These are phyloP conservation scores for Limonium bicolor DNA, from an alignment of 148 eudicot genomes.

Conservation along the genomic window DNA sequence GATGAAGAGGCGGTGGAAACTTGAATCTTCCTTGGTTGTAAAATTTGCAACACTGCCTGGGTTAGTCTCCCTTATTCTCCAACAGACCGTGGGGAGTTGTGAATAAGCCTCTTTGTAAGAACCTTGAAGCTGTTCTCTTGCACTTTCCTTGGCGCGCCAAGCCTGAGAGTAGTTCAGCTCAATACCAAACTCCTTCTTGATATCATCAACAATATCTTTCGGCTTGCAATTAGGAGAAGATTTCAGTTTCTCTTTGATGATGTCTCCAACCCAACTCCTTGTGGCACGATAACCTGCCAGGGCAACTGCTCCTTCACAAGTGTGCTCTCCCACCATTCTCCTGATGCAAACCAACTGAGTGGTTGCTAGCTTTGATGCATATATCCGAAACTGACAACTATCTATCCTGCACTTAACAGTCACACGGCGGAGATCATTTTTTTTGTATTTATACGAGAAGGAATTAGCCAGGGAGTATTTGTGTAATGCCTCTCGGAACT, in stretches of 20 bases:
- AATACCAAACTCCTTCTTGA: conserved; percentile 36
- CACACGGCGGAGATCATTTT: conserved; percentile 31
- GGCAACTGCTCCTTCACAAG: conserved; percentile 24
- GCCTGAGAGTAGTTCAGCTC: conserved; percentile 40
- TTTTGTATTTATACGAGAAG: conserved; percentile 32
- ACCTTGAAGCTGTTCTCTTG: conserved; percentile 36
- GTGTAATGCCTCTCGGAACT: conserved; percentile 31
- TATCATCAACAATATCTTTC: conserved; percentile 34
- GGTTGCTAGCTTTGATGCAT: conserved; percentile 28
- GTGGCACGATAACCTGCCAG: conserved; percentile 24
- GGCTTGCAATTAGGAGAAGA: conserved; percentile 31
- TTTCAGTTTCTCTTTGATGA: conserved; percentile 45
- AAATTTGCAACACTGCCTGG: conserved; percentile 34
- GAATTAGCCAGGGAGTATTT: conserved; percentile 38
- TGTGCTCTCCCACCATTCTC: conserved; percentile 24
- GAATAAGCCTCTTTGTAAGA: conserved; percentile 30
- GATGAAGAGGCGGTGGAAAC: conserved; percentile 36
- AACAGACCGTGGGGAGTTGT: conserved; percentile 29
- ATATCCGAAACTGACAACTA: conserved; percentile 38
- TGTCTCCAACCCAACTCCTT: conserved; percentile 29
- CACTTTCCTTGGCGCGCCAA: conserved; percentile 40
- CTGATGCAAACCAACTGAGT: conserved; percentile 33
- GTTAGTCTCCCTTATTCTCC: conserved; percentile 27
- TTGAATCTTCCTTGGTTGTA: conserved; percentile 35
- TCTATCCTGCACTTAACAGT: conserved; percentile 36